Evolutionary conservation across 2,329 filamentous ascomycete species (phyloP).

Genomic region (Aspergillus pseudoterreus): DNA sequence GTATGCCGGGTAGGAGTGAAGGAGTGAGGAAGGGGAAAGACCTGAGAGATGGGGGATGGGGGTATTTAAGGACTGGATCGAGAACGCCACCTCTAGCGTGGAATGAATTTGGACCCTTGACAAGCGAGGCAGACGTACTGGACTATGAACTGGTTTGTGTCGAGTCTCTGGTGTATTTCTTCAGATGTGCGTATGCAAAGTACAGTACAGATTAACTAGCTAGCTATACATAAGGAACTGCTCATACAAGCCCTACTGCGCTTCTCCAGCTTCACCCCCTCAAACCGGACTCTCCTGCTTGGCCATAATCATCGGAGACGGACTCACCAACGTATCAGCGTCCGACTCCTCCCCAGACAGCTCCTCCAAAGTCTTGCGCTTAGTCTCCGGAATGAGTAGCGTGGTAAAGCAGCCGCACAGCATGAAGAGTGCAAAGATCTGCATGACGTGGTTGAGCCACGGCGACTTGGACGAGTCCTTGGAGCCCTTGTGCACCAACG

Average conservation of each 20-base stretch:
- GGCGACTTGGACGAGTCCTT: constrained; percentile 53
- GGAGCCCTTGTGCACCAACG: constrained; percentile 57
- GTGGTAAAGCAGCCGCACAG: constrained; percentile 65
- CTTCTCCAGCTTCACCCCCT: background rate
- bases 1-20: background rate
- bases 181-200: too few species aligned
- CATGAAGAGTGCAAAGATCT: constrained; percentile 80
- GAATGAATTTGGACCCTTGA: background rate
- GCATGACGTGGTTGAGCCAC: constrained; percentile 70
- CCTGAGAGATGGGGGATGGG: background rate
- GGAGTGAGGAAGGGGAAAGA: background rate
- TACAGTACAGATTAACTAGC: too few species aligned
- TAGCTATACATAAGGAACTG: too few species aligned
- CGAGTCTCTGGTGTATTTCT: too few species aligned
- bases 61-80: background rate
- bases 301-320: background rate
- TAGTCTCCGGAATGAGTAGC: constrained; percentile 74
- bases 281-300: background rate
- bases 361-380: constrained; percentile 68
- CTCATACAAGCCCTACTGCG: too few species aligned
- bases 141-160: too few species aligned
- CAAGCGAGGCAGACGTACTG: too few species aligned
- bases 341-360: constrained; percentile 58
- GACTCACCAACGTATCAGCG: too few species aligned
- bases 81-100: background rate